phyloP scores from a whole-genome alignment of 2,329 filamentous ascomycete genomes.

The Pseudopyricularia javanii region DNA sequence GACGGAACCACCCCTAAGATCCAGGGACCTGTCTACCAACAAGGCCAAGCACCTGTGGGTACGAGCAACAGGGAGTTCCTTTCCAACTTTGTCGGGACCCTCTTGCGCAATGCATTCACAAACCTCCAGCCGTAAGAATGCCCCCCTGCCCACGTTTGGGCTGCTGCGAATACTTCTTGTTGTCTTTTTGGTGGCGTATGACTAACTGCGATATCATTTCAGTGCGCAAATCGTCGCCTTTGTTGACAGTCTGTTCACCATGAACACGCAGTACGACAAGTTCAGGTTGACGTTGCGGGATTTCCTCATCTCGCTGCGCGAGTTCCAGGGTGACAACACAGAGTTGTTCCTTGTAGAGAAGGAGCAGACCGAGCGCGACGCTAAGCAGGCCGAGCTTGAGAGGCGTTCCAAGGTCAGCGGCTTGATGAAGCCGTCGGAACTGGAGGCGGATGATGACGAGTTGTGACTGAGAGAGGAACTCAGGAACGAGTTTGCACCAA shows the following conservation, averaged over 20 bases:
- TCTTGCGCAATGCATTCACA: slow-evolving; percentile 82
- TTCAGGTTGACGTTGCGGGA: slow-evolving; percentile 95
- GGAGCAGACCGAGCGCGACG: slow-evolving; percentile 78
- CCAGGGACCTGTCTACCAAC: slow-evolving; percentile 76
- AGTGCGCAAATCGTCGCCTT: slow-evolving; percentile 82
- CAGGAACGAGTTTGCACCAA: slow-evolving; percentile 44
- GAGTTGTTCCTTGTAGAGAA: slow-evolving; percentile 91
- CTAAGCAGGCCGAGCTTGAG: slow-evolving; percentile 79
- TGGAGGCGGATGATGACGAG: slow-evolving; percentile 77
- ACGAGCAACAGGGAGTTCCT: slow-evolving; percentile 89
- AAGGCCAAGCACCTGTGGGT: slow-evolving; percentile 70
- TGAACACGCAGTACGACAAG: slow-evolving; percentile 80
- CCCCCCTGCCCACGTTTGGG: too few relatives aligned
- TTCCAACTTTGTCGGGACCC: slow-evolving; percentile 70
- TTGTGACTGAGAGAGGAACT: slow-evolving; percentile 71
- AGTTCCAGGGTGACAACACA: slow-evolving; percentile 90
- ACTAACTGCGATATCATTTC: slow-evolving; percentile 1
- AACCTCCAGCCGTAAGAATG: slow-evolving; percentile 74
- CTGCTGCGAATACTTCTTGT: background rate
- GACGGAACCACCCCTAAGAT: slow-evolving; percentile 68
- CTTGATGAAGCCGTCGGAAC: slow-evolving; percentile 90
- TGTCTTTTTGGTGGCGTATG: background rate
- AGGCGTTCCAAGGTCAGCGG: slow-evolving; percentile 91
- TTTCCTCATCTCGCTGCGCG: slow-evolving; percentile 93
- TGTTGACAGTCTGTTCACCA: slow-evolving; percentile 76